Conservation (phyloP, 352 stramenopile genomes). For the Globisporangium irregulare region DNA sequence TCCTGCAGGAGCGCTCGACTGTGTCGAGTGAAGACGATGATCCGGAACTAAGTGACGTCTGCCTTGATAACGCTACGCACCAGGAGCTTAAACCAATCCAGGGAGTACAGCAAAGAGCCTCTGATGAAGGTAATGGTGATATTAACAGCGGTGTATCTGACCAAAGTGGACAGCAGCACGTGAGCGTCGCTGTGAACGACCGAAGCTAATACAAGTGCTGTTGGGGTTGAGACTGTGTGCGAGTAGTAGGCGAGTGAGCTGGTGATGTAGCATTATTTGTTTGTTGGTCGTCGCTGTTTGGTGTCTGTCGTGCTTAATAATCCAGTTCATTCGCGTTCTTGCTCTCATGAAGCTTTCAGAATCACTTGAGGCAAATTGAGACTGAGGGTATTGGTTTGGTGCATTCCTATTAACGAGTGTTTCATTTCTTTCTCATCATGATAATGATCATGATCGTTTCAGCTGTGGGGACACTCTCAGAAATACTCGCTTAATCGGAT, state of each 20-base stretch:
- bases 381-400: too few species aligned
- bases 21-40: neutral
- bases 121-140: neutral
- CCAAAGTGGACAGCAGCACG: neutral
- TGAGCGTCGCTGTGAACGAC: neutral
- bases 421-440: neutral
- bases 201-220: neutral
- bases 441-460: neutral
- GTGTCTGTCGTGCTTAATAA: neutral
- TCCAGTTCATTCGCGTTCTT: neutral
- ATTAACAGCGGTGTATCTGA: neutral
- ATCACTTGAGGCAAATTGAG: too few species aligned
- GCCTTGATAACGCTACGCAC: neutral
- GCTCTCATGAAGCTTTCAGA: neutral
- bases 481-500: neutral
- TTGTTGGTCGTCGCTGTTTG: neutral
- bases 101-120: neutral
- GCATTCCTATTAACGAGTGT: too few species aligned
- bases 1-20: neutral
- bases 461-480: neutral
- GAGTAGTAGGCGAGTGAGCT: neutral
- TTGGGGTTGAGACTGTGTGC: neutral
- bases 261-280: neutral
- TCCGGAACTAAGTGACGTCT: neutral
- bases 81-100: neutral